Percentiles rank a stretch among this genome's conserved stretches.
Conservation (phyloP, 768 basidiomycete species). For the Boletus bicolor region DNA sequence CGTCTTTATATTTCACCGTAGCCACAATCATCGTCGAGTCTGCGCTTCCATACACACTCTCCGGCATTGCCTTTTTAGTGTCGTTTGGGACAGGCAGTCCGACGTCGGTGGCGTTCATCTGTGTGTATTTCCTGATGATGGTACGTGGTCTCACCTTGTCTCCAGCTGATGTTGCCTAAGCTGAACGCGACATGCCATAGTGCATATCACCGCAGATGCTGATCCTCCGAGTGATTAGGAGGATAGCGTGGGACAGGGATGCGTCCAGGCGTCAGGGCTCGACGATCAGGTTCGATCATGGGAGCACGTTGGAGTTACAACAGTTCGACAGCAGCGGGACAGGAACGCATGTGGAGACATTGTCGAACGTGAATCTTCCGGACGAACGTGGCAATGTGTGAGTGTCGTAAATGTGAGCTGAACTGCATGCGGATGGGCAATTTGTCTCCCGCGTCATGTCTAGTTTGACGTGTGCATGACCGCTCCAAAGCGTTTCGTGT, state of each 20-base stretch:
- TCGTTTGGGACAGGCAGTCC: slow-evolving; percentile 16
- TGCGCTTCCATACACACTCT: slow-evolving; percentile 23
- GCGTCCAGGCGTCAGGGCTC: neutral
- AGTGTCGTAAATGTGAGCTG: neutral
- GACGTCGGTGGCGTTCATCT: slow-evolving; percentile 7
- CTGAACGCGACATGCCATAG: neutral
- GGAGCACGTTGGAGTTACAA: neutral
- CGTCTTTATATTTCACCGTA: slow-evolving; percentile 16
- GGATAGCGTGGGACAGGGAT: slow-evolving; percentile 12
- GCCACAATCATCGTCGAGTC: slow-evolving; percentile 21
- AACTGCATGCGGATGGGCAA: neutral
- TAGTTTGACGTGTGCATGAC: no score
- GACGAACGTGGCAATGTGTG: neutral
- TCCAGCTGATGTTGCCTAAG: no score
- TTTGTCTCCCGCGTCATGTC: no score
- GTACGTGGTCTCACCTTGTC: slow-evolving; percentile 2
- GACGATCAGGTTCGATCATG: slow-evolving; percentile 10
- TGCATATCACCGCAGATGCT: slow-evolving; percentile 28
- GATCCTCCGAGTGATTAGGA: slow-evolving; percentile 22
- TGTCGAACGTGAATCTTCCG: neutral
- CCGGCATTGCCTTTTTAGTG: slow-evolving; percentile 24
- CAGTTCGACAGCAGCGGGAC: neutral
- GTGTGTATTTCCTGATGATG: slow-evolving; percentile 21
- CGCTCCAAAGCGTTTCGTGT: no score
- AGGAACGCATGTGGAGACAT: neutral